Evolutionary conservation across 164 flowering plant species (phyloP), one percentile per base, ranked within the genome.

Genomic region (Chimonanthus praecox): DNA sequence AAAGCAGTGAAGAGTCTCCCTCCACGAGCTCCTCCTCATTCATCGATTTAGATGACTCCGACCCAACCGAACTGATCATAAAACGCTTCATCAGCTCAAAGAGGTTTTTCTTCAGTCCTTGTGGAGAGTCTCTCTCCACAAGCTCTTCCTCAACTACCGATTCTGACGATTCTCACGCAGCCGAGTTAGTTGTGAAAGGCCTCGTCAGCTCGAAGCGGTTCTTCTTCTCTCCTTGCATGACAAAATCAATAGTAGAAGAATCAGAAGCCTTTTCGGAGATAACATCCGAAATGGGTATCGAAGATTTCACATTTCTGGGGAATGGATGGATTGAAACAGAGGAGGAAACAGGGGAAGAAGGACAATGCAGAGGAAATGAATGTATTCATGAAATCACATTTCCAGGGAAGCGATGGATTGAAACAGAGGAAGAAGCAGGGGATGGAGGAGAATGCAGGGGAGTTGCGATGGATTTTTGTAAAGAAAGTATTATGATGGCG

Each of bases 221-320:
- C 74, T 78, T 74, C 68, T 78, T 78, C 72, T 48, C 75, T 10
- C 80, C 80, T 7, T 73, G 72, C 71, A 67, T 71, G 3, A 78
- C 81, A 15, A 78, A 75, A 43, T 78, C 81, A 16, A 75, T 78
- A 47, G 49, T 78, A 58, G 74, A 67, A 21, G 64, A 2, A 8
- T 45, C 47, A 15, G 15, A 46, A 44, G 33, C 20, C 45, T 47
- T 11, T 21, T 20, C 20, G 13, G n/a, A 50, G 8, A 13, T 10
- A 60, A 49, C 43, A 72, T 11, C 47, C 18, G 68, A 58, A 43
- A 16, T 47, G 61, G 63, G 64, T 15, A 33, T 62, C 15, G 65
- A n/a, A 0, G 71, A 66, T 10, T 43, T 8, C 21, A 44, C 47
- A 44, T 33, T 15, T 45, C 13, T 8, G 5, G 20, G 5, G n/a